Conservation (phyloP, 768 basidiomycete genomes). For the Gloeophyllum trabeum region DNA sequence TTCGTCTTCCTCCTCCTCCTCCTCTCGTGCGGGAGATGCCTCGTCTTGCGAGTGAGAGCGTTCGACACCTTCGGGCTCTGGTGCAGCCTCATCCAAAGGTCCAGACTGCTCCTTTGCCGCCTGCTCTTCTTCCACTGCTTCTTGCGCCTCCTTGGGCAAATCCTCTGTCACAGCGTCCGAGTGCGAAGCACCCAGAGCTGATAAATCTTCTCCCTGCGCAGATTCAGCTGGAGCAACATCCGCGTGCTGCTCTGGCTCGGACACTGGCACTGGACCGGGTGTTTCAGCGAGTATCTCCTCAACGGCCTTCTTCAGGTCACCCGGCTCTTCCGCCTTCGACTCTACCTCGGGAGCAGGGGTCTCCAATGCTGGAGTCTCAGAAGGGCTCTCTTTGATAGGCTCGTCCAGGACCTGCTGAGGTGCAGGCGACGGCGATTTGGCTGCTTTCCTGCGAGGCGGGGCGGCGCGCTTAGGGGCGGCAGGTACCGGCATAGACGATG, state of each 20-base stretch:
- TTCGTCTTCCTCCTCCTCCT: constrained; percentile 11
- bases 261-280: not conserved
- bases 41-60: not conserved
- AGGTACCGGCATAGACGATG: constrained; percentile 62
- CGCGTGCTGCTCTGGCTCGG: not conserved
- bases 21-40: not conserved
- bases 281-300: constrained; percentile 2
- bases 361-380: constrained; percentile 11
- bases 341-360: constrained; percentile 13
- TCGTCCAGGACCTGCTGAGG: not conserved
- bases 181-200: not conserved
- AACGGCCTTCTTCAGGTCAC: constrained; percentile 2
- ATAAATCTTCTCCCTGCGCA: not conserved
- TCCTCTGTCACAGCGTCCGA: not conserved
- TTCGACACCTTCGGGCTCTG: too few species aligned
- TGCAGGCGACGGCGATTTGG: constrained; percentile 35
- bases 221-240: not conserved
- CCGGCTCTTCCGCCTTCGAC: not conserved
- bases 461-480: constrained; percentile 62
- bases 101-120: not conserved
- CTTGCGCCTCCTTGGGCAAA: not conserved
- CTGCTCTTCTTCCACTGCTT: not conserved
- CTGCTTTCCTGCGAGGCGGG: constrained; percentile 59
- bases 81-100: not conserved
- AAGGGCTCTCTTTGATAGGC: constrained; percentile 1